Evolutionary conservation across 1,139 yeast genomes (phyloP).

Genomic region (Pichia sorboxylosa): DNA sequence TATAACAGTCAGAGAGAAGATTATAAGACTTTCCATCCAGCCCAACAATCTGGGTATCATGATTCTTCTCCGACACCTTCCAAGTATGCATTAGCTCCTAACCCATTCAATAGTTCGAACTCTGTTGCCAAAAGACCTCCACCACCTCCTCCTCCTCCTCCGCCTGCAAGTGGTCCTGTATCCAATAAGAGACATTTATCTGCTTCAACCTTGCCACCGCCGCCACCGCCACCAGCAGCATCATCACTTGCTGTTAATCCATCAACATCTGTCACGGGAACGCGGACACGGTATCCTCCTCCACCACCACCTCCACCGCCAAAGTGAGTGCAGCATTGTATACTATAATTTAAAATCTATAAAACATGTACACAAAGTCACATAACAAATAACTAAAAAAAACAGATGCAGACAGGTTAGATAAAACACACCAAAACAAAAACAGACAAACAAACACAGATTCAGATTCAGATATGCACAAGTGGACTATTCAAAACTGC

Average conservation of each 20-base stretch:
- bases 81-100: not conserved
- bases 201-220: not conserved
- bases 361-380: too few species aligned
- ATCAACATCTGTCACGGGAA: too few species aligned
- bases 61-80: not conserved
- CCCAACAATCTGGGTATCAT: not conserved
- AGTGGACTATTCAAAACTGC: constrained; percentile 8
- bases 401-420: too few species aligned
- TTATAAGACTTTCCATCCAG: not conserved
- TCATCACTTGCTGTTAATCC: too few species aligned
- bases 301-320: not conserved
- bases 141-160: not conserved
- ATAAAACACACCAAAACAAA: too few species aligned
- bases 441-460: too few species aligned
- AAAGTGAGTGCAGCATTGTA: too few species aligned
- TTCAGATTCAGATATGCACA: too few species aligned
- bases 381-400: too few species aligned
- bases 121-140: not conserved
- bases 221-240: not conserved
- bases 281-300: too few species aligned
- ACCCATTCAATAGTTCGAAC: not conserved
- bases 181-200: not conserved
- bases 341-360: too few species aligned
- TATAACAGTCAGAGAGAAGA: not conserved
- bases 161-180: not conserved